Evolutionary conservation across 2,329 filamentous ascomycete genomes (phyloP).

Genomic region (Graphium sp.): DNA sequence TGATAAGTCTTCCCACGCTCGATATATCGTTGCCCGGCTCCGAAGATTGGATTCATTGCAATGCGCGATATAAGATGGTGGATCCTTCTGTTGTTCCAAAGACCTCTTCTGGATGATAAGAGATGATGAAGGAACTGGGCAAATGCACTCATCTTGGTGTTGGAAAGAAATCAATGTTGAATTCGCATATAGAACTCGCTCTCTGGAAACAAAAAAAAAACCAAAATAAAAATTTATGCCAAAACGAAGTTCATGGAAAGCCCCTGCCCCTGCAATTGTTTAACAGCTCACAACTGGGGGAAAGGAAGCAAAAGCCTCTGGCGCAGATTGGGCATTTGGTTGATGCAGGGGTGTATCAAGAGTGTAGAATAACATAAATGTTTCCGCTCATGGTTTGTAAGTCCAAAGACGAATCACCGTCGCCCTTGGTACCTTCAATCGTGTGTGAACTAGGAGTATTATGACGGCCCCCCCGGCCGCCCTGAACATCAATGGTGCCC

Average conservation of each 20-base stretch:
- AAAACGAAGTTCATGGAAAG: too few species aligned
- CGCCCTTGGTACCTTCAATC: constrained; percentile 23
- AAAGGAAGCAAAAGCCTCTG: too few species aligned
- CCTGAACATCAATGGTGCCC: constrained; percentile 20
- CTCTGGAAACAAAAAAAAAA: constrained; percentile 1
- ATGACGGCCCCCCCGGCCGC: constrained; percentile 17
- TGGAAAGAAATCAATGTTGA: too few species aligned
- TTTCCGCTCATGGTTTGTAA: constrained; percentile 14
- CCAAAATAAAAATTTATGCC: background rate
- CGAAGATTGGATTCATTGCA: constrained; percentile 29
- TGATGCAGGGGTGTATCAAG: too few species aligned
- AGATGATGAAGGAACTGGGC: too few species aligned
- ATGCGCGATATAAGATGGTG: constrained; percentile 31
- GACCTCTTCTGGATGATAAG: too few species aligned
- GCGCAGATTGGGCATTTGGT: too few species aligned
- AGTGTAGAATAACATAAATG: constrained; percentile 10
- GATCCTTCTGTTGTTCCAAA: constrained; percentile 17
- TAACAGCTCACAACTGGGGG: too few species aligned
- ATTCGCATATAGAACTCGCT: too few species aligned
- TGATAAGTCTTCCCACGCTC: constrained; percentile 37
- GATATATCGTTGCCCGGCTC: constrained; percentile 27
- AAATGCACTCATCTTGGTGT: too few species aligned
- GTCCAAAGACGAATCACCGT: constrained; percentile 14
- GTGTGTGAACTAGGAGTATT: constrained; percentile 8
- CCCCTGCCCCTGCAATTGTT: too few species aligned